Base-by-base conservation (phyloP, 352 stramenopile genomes). In the Phytophthora fragariaefolia region DNA sequence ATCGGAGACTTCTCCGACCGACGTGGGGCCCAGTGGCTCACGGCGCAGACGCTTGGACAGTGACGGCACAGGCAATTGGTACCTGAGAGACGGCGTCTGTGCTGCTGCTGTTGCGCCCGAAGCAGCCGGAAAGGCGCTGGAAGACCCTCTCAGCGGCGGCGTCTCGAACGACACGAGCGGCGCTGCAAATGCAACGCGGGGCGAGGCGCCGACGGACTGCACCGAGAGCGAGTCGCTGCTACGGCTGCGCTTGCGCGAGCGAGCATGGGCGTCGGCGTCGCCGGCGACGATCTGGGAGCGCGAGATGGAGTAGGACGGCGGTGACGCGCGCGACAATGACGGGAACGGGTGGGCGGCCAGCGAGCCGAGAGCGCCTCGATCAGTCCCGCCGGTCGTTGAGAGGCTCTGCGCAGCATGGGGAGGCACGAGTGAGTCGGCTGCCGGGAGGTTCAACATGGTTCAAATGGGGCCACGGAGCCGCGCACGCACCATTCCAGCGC, bases 1-100 rank as follows among this genome's bases (percentile, higher is more conserved):
- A 45, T 67, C 61, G 8, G 61, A 71, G 17, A 84, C 74, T 63
- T 86, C 73, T 26, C 73, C 73, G 1, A 86, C 78, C 8, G 78
- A 86, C 4, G 78, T 86, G 20, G 78, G 78, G 43, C 78, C 83
- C 47, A 58, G 57, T 5, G 77, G 66, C 17, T 83, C 74, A 49
- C 56, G 71, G 10, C 74, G 65, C n/a, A 72, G 49, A 6, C 73
- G 74, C 59, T 85, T 85, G 4, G 58, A 34, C 1, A 38, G 48
- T 27, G 66, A 53, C 15, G 34, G 57, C 27, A 26, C 28, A 34
- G 51, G 17, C 22, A 74, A 10, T 8, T 72, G 68, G 36, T 36
- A 66, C 22, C 45, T 73, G 47, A 70, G 27, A 57, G 58, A 63
- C 18, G 17, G 34, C 13, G 34, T 20, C 46, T 12, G 20, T 18